Base-by-base conservation (phyloP, 2,329 filamentous ascomycete species). In the Trichoderma brevicompactum region DNA sequence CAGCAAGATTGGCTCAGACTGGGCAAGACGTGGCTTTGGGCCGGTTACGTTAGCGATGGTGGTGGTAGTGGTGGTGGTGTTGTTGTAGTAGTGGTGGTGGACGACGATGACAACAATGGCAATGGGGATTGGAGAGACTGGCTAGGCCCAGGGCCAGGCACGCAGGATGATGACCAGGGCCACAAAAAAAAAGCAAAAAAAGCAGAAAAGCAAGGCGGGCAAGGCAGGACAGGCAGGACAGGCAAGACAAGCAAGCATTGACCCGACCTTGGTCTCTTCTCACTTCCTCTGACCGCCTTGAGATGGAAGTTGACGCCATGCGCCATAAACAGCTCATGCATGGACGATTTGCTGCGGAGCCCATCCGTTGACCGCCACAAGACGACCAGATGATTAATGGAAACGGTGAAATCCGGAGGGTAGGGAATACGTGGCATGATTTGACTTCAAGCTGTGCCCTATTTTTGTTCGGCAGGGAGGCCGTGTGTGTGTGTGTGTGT, bases 261-360 rank as follows among this genome's bases (percentile, higher is more conserved):
- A 62, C n/a, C 41, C 23, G 17, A 41, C 56, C 10, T 60, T 28
- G 56, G 28, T 46, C 44, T 50, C 32, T n/a, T 40, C 32, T 50
- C 43, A 32, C 36, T 19, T 50, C 34, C 19, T 56, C 62, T 64
- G 62, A 64, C 62, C 62, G 62, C 62, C 62, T 64, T 60, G 52
- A 19, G 36, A 58, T 40, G 53, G 32, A 19, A 28, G 43, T 64
- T 64, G 61, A 64, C 61, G 61, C 53, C 53, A 64, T 64, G 52
- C 60, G 50, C 62, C 53, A 64, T 58, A 64, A 64, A 64, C 62
- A 64, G 53, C 62, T 64, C 62, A 64, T 64, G 62, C 62, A 58
- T 64, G 43, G 53, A 49, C 43, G 62, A 64, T 64, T 54, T 34
- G 62, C 10, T 56, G 62, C 62, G 53, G 62, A 64, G 62, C 52